Evolutionary conservation across 495 filamentous ascomycete species (phyloP).

Genomic region (Neurospora sp.): DNA sequence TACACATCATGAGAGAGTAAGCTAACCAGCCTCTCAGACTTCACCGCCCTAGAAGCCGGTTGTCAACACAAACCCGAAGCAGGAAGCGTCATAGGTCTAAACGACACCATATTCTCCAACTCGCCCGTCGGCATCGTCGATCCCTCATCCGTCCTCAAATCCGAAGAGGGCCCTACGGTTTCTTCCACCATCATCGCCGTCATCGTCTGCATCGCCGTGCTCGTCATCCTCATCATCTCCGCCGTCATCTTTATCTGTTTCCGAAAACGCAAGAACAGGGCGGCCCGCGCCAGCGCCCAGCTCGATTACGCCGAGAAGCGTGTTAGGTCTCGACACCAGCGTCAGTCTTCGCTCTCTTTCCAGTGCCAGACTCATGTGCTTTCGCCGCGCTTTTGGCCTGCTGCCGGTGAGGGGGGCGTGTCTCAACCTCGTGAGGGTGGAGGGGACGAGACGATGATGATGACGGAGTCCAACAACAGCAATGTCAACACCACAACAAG

Average conservation of each 20-base stretch:
- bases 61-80: slow-evolving; percentile 36
- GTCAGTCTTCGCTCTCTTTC: slow-evolving; percentile 35
- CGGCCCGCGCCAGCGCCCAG: slow-evolving; percentile 19
- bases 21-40: not conserved
- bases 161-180: slow-evolving; percentile 4
- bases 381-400: slow-evolving; percentile 30
- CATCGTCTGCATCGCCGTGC: slow-evolving; percentile 28
- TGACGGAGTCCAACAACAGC: not conserved
- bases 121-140: slow-evolving; percentile 32
- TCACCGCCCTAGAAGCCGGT: slow-evolving; percentile 37
- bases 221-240: slow-evolving; percentile 19
- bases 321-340: slow-evolving; percentile 16
- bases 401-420: slow-evolving; percentile 2
- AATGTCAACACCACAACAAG: not conserved
- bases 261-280: slow-evolving; percentile 29
- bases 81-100: slow-evolving; percentile 31
- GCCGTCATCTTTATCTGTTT: slow-evolving; percentile 25
- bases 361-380: slow-evolving; percentile 37
- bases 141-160: slow-evolving; percentile 11
- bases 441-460: not conserved
- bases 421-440: not conserved
- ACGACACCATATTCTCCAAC: slow-evolving; percentile 37
- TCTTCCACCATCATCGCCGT: slow-evolving; percentile 26
- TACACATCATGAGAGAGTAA: no score
- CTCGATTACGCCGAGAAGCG: slow-evolving; percentile 11